Base-by-base conservation (phyloP, 495 filamentous ascomycete species). In the Pseudevernia furfuracea region DNA sequence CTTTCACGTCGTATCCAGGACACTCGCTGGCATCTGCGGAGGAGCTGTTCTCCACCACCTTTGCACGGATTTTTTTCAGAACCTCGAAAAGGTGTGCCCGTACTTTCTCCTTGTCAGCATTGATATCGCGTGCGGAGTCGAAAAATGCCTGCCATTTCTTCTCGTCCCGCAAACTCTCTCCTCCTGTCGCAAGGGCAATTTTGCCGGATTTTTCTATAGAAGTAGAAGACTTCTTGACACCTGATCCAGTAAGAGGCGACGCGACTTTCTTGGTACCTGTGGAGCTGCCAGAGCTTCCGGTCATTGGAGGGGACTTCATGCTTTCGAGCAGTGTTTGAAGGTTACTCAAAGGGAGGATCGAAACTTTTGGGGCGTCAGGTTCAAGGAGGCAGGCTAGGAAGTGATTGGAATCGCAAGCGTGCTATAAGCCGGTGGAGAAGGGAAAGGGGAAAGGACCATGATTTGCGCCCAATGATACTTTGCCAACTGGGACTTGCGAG, bases 241-340 rank as follows among this genome's bases (percentile, higher is more conserved):
- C 30, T 0, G 52, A n/a, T 19, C 30, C 25, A 8, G 52, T 55
- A 10, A 7, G 52, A 17, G 17, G 49, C 30, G 30, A 23, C 7
- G 15, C 15, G 0, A 8, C 14, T 32, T 55, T 21, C 17, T 32
- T 55, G 30, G 15, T 55, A 4, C 0, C 28, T 1, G 25, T 28
- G 52, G 30, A 55, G 52, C 52, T 55, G 15, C 52, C 52, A 34
- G 52, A 55, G 52, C 52, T 55, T 55, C 19, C 52, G 4, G 30
- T 34, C 15, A 2, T 34, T 10, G 52, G 52, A 7, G 15, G 10
- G 25, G 15, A 55, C 30, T 55, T 55, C 52, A 55, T 55, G 30
- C 14, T 55, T 55, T 53, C 49, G 46, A 49, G 11, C 12, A 21
- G 28, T 3, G 21, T 34, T 14, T 34, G 0, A 0, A 6, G 25